Conservation (phyloP, 371 early-diverging fungal genomes). For the Mucor lusitanicus region DNA sequence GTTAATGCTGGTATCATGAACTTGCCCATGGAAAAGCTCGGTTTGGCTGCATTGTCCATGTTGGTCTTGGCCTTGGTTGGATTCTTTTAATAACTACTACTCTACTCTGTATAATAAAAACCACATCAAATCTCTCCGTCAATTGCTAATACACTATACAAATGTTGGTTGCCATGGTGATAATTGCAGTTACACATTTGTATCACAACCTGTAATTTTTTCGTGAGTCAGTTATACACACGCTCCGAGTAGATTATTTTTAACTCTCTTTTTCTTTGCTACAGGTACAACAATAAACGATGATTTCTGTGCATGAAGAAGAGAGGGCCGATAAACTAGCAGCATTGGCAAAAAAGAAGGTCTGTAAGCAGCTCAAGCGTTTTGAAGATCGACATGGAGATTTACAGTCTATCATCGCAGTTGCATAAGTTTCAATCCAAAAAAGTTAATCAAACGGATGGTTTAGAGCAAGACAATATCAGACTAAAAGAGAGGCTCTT, state of each 20-base stretch:
- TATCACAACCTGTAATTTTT: background rate
- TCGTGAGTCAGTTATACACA: background rate
- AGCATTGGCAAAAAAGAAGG: slow-evolving; percentile 15
- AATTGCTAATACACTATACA: too few relatives aligned
- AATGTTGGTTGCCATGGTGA: background rate
- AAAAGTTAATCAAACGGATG: slow-evolving; percentile 16
- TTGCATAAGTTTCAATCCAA: slow-evolving; percentile 20
- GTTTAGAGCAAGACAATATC: slow-evolving; percentile 18
- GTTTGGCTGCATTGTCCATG: background rate
- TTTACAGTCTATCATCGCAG: background rate
- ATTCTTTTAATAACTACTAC: background rate
- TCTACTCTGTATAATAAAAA: background rate
- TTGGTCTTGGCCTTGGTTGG: background rate
- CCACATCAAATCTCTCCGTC: background rate
- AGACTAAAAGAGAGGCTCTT: slow-evolving; percentile 13
- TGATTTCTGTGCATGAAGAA: slow-evolving; percentile 8
- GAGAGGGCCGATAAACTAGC: slow-evolving; percentile 11
- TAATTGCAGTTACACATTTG: background rate
- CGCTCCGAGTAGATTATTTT: background rate
- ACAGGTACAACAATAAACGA: background rate
- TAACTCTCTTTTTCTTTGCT: background rate
- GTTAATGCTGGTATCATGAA: slow-evolving; percentile 14
- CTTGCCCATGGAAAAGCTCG: slow-evolving; percentile 4
- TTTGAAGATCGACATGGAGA: background rate
- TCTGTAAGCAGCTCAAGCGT: background rate